Evolutionary conservation across 768 basidiomycete genomes (phyloP).

Genomic region (Termitomyces sp.): DNA sequence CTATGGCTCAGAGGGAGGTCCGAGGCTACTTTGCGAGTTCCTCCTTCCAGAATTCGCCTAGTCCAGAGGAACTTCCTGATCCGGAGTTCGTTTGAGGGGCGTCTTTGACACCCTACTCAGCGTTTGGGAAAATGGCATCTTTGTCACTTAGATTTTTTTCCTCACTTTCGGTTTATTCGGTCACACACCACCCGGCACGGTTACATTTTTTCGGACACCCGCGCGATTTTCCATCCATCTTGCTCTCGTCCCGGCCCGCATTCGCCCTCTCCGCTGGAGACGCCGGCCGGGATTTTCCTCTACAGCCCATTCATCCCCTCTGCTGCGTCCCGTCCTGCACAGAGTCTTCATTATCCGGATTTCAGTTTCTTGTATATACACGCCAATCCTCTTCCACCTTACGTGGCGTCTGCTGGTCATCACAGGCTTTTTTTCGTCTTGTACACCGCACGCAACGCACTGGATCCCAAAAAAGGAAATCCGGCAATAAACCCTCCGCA

Average conservation of each 20-base stretch:
- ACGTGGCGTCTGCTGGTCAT: background rate
- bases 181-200: conserved; percentile 9
- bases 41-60: conserved; percentile 81
- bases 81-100: conserved; percentile 47
- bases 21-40: conserved; percentile 69
- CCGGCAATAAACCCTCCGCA: background rate
- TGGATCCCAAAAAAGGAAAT: background rate
- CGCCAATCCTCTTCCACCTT: background rate
- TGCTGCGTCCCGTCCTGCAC: background rate
- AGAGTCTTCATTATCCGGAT: conserved; percentile 1
- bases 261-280: conserved; percentile 1
- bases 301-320: background rate
- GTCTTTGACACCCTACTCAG: background rate
- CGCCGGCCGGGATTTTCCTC: background rate
- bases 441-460: background rate
- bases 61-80: conserved; percentile 73
- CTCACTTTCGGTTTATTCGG: background rate
- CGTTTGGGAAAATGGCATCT: conserved; percentile 2
- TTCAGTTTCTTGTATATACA: conserved; percentile 1
- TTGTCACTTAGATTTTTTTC: conserved; percentile 5
- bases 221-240: conserved; percentile 4
- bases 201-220: conserved; percentile 16
- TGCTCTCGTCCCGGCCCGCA: conserved; percentile 3
- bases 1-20: conserved; percentile 26
- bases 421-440: background rate